phyloP scores from a whole-genome alignment of 768 basidiomycete species.

The Suillus variegatus region DNA sequence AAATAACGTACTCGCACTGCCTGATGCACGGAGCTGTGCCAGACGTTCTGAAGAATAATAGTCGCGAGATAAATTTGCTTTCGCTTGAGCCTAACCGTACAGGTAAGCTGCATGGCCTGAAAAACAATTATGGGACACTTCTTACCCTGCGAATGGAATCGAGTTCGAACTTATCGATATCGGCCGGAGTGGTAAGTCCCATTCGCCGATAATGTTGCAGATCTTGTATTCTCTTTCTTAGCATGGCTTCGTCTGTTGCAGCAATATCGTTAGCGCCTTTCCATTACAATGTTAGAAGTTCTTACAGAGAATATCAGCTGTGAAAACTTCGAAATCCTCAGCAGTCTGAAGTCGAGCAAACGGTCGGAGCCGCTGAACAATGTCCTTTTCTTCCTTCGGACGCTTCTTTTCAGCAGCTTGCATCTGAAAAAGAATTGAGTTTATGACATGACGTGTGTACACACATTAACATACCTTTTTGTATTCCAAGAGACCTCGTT shows the following conservation, averaged over 20 bases:
- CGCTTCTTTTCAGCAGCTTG: constrained; percentile 91
- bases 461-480: constrained; percentile 73
- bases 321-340: constrained; percentile 87
- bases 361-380: constrained; percentile 84
- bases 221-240: constrained; percentile 88
- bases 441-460: too few species aligned
- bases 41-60: constrained; percentile 55
- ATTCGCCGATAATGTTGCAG: constrained; percentile 87
- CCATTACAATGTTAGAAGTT: constrained; percentile 5
- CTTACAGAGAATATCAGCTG: constrained; percentile 89
- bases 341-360: constrained; percentile 91
- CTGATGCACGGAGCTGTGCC: constrained; percentile 45
- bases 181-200: constrained; percentile 81
- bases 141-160: constrained; percentile 75
- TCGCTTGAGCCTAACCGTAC: constrained; percentile 55
- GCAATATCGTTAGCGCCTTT: not conserved
- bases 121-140: not conserved
- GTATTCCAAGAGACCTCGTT: constrained; percentile 88
- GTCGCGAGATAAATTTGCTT: constrained; percentile 57
- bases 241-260: constrained; percentile 74
- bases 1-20: constrained; percentile 49
- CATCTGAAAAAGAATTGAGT: constrained; percentile 52
- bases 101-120: not conserved
- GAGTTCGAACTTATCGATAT: constrained; percentile 86
- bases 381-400: constrained; percentile 87